These are phyloP conservation scores for Aristolochia contorta DNA, from an alignment of 164 flowering plant genomes.

Conservation along the genomic window DNA sequence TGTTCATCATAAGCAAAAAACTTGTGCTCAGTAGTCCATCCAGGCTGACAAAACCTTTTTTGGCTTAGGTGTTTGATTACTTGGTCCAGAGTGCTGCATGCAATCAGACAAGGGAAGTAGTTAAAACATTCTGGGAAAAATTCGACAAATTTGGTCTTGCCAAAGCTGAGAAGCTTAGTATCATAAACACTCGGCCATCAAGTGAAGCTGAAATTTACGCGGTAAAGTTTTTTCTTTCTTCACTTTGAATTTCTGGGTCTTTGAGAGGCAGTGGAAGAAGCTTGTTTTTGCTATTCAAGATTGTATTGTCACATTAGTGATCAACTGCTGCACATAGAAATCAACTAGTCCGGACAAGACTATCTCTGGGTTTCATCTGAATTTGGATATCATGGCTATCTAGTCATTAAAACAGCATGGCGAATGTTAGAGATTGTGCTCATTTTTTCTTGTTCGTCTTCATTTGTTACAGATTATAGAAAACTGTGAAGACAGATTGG, in stretches of 20 bases:
- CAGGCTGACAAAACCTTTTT: neutral
- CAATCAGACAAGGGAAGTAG: slow-evolving; percentile 48
- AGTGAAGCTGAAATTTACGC: slow-evolving; percentile 27
- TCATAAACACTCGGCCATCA: slow-evolving; percentile 56
- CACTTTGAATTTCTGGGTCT: too few relatives aligned
- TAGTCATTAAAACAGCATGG: too few relatives aligned
- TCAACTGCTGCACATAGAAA: too few relatives aligned
- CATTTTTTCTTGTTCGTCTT: neutral
- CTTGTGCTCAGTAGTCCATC: neutral
- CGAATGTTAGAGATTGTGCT: too few relatives aligned
- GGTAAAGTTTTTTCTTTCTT: slow-evolving; percentile 18
- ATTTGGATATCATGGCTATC: too few relatives aligned
- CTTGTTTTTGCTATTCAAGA: neutral
- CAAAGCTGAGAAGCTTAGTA: slow-evolving; percentile 55
- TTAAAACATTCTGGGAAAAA: slow-evolving; percentile 33
- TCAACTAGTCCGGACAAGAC: too few relatives aligned
- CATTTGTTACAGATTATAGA: neutral
- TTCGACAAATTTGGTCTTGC: slow-evolving; percentile 44
- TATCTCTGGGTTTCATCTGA: too few relatives aligned
- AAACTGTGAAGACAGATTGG: neutral
- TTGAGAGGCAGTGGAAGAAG: too few relatives aligned
- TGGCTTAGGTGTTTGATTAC: slow-evolving; percentile 60
- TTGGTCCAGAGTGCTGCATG: slow-evolving; percentile 46
- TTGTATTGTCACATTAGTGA: too few relatives aligned
- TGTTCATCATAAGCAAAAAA: neutral